Conservation (phyloP, 2,329 filamentous ascomycete genomes). For the Epichloe sibirici region DNA sequence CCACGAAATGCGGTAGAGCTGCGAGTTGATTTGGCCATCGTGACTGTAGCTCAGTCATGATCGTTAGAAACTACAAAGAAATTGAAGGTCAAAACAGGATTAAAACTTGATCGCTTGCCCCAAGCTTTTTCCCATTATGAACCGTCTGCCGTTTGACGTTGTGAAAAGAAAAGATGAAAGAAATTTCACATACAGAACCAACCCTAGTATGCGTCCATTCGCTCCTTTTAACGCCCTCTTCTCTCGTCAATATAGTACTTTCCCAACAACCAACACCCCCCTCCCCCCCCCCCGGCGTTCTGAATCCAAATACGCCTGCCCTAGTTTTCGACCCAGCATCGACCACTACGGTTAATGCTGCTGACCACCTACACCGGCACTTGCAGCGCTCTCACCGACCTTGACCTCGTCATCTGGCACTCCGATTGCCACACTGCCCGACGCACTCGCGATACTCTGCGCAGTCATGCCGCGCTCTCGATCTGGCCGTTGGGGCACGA, state of each 20-base stretch:
- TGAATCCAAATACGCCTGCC: neutral
- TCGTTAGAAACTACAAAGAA: no score
- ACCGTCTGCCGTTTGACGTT: neutral
- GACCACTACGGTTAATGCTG: neutral
- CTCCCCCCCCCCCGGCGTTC: neutral
- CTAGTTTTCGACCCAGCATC: neutral
- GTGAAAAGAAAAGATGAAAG: neutral
- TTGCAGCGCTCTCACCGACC: slow-evolving; percentile 51
- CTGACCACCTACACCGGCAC: slow-evolving; percentile 18
- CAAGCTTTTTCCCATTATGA: neutral
- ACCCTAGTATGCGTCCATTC: neutral
- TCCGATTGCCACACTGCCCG: slow-evolving; percentile 35
- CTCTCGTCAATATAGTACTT: neutral
- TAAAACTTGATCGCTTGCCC: neutral
- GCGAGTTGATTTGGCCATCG: neutral
- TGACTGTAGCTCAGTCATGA: neutral
- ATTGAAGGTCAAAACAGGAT: neutral
- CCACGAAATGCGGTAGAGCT: neutral
- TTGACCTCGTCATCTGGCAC: slow-evolving; percentile 48
- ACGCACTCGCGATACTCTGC: slow-evolving; percentile 33
- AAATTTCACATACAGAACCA: neutral
- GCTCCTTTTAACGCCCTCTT: slow-evolving; percentile 1
- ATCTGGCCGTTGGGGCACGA: slow-evolving; percentile 19
- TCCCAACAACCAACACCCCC: neutral
- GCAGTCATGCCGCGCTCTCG: slow-evolving; percentile 30